Percentiles rank a stretch among this genome's conserved stretches.
phyloP scores from a whole-genome alignment of 176 grass and related monocot genomes.

The Oryza meyeriana region DNA sequence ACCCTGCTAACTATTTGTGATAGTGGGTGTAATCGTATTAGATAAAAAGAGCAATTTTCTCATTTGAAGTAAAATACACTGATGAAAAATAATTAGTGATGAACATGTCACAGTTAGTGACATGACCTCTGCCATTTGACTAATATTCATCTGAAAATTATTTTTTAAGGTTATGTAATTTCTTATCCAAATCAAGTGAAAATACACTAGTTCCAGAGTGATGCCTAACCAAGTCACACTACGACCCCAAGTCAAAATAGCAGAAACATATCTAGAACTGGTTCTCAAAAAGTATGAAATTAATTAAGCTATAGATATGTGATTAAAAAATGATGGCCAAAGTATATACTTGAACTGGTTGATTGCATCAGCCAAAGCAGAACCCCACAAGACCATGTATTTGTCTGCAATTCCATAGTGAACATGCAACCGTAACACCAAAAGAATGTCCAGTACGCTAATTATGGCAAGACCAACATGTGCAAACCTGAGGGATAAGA shows the following conservation, averaged over 20 bases:
- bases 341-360: constrained; percentile 72
- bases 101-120: background rate
- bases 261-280: background rate
- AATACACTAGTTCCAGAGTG: background rate
- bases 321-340: constrained; percentile 30
- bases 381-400: constrained; percentile 77
- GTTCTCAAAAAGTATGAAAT: background rate
- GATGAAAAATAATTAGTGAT: background rate
- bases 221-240: background rate
- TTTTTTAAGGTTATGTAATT: background rate
- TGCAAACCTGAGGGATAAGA: constrained; percentile 55
- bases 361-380: constrained; percentile 69
- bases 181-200: background rate
- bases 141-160: background rate
- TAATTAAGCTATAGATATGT: background rate
- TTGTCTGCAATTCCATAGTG: constrained; percentile 62
- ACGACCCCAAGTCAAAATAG: background rate
- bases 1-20: background rate
- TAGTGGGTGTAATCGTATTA: background rate
- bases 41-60: background rate
- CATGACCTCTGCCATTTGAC: background rate
- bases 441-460: constrained; percentile 53
- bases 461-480: constrained; percentile 65
- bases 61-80: background rate
- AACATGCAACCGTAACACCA: constrained; percentile 57